Evolutionary conservation across 225 moss, liverwort and hornwort genomes (phyloP).

Genomic region (Rhytidiadelphus loreus): DNA sequence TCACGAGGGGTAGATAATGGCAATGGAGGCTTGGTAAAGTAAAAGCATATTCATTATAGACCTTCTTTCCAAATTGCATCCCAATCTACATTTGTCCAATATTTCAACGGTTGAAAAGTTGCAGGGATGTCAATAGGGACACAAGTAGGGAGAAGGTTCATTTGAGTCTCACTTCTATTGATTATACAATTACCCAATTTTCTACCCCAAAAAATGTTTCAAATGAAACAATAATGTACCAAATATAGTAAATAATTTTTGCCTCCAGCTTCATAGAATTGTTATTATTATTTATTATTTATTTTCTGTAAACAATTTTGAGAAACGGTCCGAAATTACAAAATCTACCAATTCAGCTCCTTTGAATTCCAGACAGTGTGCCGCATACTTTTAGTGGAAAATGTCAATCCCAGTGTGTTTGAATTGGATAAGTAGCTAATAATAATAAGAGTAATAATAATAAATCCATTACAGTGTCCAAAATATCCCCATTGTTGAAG

Average conservation of each 20-base stretch:
- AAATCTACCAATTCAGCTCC: not conserved
- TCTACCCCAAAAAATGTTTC: not conserved
- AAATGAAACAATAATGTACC: not conserved
- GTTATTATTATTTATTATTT: too few relatives aligned
- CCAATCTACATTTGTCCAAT: not conserved
- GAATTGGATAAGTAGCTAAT: not conserved
- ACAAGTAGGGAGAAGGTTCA: not conserved
- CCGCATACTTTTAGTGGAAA: not conserved
- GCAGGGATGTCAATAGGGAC: not conserved
- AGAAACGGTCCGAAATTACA: too few relatives aligned
- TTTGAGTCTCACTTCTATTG: not conserved
- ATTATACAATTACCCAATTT: not conserved
- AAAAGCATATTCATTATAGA: not conserved
- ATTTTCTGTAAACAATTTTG: too few relatives aligned
- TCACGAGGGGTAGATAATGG: not conserved
- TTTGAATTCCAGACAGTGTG: not conserved
- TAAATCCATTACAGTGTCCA: not conserved
- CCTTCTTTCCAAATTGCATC: not conserved
- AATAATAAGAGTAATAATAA: not conserved
- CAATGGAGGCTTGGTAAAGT: not conserved
- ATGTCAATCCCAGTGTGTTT: not conserved
- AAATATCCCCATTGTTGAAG: not conserved
- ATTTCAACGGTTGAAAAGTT: not conserved
- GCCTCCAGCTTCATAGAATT: too few relatives aligned
- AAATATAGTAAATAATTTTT: not conserved